Evolutionary conservation across 1,284 basidiomycete species (phyloP), one percentile per base, ranked within the genome.

Genomic region (Limonomyces culmigenus): DNA sequence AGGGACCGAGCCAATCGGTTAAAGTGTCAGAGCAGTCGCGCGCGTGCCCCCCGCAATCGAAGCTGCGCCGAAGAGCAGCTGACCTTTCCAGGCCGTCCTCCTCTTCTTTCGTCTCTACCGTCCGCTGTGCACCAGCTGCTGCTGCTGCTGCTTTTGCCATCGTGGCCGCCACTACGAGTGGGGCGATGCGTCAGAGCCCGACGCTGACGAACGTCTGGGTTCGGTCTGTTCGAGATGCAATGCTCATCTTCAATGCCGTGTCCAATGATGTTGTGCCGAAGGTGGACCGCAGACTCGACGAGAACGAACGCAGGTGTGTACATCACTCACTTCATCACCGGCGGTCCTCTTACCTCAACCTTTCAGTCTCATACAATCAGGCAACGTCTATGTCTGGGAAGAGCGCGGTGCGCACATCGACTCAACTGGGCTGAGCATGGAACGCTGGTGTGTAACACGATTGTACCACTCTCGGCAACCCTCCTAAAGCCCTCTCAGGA

Each of bases 301-400:
- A 76, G 36, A 81, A 84, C 47, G 80, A 63, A 49, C 58, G 62
- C 44, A 54, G 39, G 51, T 51, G 36, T 8, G 19, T 10, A 16
- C 17, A 29, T 25, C 13, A 21, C 15, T 10, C 12, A n/a, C 3
- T 10, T 16, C 13, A 15, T 20, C 10, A 8, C 10, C 16, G 10
- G 10, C 16, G 10, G 25, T 8, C 18, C 29, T 18, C 33, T 18
- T 16, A 5, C 38, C 46, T 58, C 37, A 42, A 45, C 23, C 52
- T 8, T 11, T 32, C 30, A 32, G 15, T 15, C 10, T 8, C 30
- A 32, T 16, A 11, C 8, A 61, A 16, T 61, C 79, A 3, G 81
- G 81, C 29, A 79, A 81, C 45, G 75, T 84, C 19, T 86, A 83
- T 45, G 77, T 86, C 41, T 86, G 81, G 81, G 81, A 85, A 51